Conservation (phyloP, 371 early-diverging fungal genomes). For the Capillidium rhysosporum region DNA sequence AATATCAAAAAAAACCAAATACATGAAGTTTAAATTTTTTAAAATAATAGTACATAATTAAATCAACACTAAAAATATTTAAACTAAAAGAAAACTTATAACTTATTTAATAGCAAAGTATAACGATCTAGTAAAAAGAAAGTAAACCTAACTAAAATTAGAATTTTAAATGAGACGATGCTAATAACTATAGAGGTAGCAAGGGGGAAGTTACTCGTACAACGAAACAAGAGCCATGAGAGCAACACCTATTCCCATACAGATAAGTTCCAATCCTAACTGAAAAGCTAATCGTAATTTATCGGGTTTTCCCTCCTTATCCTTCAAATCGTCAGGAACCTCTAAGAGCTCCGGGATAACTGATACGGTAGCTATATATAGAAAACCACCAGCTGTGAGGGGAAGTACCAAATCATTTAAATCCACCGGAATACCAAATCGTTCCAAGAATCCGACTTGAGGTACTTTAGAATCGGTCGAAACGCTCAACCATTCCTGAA, state of each 20-base stretch:
- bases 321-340: conserved; percentile 27
- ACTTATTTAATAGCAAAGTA: no score
- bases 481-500: conserved; percentile 32
- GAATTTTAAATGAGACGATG: no score
- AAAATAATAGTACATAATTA: no score
- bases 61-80: no score
- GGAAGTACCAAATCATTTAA: conserved; percentile 58
- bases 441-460: background rate
- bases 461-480: background rate
- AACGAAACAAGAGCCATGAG: conserved; percentile 23
- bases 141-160: no score
- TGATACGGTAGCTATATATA: conserved; percentile 75
- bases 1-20: no score
- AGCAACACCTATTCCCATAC: conserved; percentile 19
- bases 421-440: conserved; percentile 5
- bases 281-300: background rate
- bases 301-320: conserved; percentile 17
- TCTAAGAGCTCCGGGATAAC: conserved; percentile 67
- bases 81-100: no score
- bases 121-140: no score
- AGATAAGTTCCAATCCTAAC: conserved; percentile 13
- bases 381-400: conserved; percentile 72
- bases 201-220: conserved; percentile 17
- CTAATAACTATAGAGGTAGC: no score
- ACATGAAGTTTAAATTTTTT: no score